A percentile compares a stretch with the other conserved stretches of the same genome.
phyloP scores from a whole-genome alignment of 176 grass and related monocot species.

The Pontederia paniculata region DNA sequence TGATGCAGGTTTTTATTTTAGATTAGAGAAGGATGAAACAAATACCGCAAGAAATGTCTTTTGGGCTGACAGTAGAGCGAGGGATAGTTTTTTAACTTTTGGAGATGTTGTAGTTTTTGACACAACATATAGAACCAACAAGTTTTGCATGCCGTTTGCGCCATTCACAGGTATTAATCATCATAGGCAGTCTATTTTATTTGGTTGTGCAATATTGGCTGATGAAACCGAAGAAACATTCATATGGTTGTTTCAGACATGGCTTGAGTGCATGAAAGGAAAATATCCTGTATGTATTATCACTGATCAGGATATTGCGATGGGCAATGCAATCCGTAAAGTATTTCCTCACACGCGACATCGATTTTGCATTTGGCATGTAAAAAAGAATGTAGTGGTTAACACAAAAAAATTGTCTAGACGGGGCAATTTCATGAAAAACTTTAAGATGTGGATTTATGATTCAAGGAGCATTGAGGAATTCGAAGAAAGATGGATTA shows the following conservation, averaged over 20 bases:
- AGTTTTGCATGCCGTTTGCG: conserved; percentile 46
- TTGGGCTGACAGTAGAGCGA: conserved; percentile 65
- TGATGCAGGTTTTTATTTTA: no score
- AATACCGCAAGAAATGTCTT: conserved; percentile 64
- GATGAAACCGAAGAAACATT: conserved; percentile 53
- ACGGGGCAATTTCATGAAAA: no score
- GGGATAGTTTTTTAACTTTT: conserved; percentile 54
- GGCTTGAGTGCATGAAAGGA: conserved; percentile 69
- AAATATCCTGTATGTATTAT: conserved; percentile 47
- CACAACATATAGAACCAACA: conserved; percentile 56
- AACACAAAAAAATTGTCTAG: conserved; percentile 10
- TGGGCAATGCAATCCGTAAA: conserved; percentile 55
- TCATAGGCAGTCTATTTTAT: conserved; percentile 77
- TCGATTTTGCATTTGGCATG: conserved; percentile 55
- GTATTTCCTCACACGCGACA: conserved; percentile 59
- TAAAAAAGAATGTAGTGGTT: conserved; percentile 56
- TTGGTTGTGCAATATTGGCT: conserved; percentile 52
- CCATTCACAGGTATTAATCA: conserved; percentile 80
- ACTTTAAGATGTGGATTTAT: no score
- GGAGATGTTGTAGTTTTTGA: conserved; percentile 73
- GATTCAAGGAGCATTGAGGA: no score
- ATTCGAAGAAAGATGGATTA: no score
- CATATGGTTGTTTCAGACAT: conserved; percentile 57
- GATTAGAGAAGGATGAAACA: conserved; percentile 23
- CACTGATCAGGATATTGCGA: conserved; percentile 56